Evolutionary conservation across 2,329 filamentous ascomycete genomes (phyloP).

Genomic region (Allantophomopsis lycopodina): DNA sequence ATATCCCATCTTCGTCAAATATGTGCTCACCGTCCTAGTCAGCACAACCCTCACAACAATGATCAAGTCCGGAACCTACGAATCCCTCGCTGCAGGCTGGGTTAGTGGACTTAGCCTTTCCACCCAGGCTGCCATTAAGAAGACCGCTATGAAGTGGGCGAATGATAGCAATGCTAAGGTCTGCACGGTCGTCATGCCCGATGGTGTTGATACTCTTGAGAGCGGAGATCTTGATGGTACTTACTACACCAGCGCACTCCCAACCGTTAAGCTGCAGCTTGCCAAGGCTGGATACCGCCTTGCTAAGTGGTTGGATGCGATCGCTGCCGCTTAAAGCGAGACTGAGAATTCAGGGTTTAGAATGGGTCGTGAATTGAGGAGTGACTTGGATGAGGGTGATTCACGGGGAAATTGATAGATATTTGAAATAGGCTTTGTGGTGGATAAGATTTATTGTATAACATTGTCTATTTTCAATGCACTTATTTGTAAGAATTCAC

Average conservation of each 20-base stretch:
- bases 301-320: not conserved
- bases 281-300: constrained; percentile 51
- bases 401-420: no score
- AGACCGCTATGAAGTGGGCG: constrained; percentile 49
- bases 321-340: not conserved
- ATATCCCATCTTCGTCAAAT: no score
- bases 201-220: constrained; percentile 39
- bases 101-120: constrained; percentile 5
- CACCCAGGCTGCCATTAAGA: constrained; percentile 11
- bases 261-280: constrained; percentile 49
- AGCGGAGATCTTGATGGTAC: constrained; percentile 44
- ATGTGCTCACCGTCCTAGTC: constrained; percentile 22
- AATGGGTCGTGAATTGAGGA: no score
- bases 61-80: constrained; percentile 43
- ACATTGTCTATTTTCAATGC: no score
- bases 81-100: constrained; percentile 7
- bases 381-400: no score
- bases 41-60: constrained; percentile 37
- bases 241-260: constrained; percentile 49
- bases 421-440: no score
- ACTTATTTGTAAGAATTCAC: no score
- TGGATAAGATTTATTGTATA: no score
- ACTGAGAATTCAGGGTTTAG: no score
- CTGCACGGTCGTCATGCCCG: constrained; percentile 44
- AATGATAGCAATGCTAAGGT: constrained; percentile 48